Conservation (phyloP, 805 yeast genomes). For the Cyberlindnera xishuangbannaensis region DNA sequence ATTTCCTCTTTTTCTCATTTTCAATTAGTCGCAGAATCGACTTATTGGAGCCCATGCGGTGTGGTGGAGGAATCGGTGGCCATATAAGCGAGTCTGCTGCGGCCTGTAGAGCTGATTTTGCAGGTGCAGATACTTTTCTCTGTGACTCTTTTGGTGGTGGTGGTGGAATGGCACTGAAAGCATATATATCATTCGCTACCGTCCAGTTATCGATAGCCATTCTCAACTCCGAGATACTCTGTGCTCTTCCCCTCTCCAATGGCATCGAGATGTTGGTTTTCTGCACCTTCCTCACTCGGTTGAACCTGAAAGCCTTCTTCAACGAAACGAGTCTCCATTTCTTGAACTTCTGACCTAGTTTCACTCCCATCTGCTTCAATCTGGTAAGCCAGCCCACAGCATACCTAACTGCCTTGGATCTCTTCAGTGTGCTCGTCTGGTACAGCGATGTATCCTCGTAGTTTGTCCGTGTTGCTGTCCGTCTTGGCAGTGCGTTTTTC, state of each 20-base stretch:
- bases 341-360: constrained; percentile 21
- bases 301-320: constrained; percentile 17
- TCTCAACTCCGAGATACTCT: constrained; percentile 23
- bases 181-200: constrained; percentile 2
- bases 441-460: constrained; percentile 16
- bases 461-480: neutral
- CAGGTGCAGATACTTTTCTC: too few relatives aligned
- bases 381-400: constrained; percentile 33
- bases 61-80: constrained; percentile 25
- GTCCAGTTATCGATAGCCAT: constrained; percentile 22
- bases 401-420: constrained; percentile 32
- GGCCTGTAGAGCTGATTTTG: neutral
- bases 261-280: constrained; percentile 17
- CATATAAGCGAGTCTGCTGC: constrained; percentile 3
- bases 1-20: too few relatives aligned
- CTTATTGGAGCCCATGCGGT: constrained; percentile 17
- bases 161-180: constrained; percentile 2
- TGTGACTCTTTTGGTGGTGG: constrained; percentile 5
- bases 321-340: constrained; percentile 26
- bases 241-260: constrained; percentile 17
- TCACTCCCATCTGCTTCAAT: constrained; percentile 24
- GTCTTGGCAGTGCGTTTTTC: neutral
- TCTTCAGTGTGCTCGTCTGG: constrained; percentile 23
- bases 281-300: constrained; percentile 6
- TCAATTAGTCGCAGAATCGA: too few relatives aligned